phyloP scores from a whole-genome alignment of 176 grass and related monocot genomes.

The Oryza glumipatula region DNA sequence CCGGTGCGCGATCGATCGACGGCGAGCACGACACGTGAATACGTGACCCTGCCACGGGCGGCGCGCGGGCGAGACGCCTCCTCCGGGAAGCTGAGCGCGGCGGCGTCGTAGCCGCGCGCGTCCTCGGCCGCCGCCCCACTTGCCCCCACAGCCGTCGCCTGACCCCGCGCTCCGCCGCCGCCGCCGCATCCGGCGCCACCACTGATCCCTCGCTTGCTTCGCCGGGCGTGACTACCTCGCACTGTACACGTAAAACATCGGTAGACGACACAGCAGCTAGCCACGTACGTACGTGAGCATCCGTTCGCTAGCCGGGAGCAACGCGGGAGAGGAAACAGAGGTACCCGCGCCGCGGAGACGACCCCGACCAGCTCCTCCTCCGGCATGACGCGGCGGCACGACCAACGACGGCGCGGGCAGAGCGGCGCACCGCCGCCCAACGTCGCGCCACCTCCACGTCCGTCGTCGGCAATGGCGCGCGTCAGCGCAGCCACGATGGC shows the following conservation, averaged over 20 bases:
- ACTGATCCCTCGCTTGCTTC: background rate
- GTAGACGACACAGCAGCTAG: background rate
- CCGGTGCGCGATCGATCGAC: background rate
- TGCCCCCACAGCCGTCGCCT: slow-evolving; percentile 70
- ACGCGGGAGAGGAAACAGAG: background rate
- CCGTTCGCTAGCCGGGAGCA: background rate
- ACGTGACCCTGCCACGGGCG: background rate
- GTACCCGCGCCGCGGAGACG: background rate
- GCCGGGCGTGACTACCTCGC: background rate
- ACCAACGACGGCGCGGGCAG: background rate
- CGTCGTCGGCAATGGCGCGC: slow-evolving; percentile 26
- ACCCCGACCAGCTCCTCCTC: background rate
- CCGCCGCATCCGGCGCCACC: too few relatives aligned
- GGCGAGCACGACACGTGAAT: background rate
- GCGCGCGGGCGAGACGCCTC: background rate
- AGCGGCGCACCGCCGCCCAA: background rate
- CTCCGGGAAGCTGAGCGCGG: slow-evolving; percentile 69
- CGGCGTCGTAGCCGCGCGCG: slow-evolving; percentile 61
- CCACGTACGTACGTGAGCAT: background rate
- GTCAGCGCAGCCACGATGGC: slow-evolving; percentile 44
- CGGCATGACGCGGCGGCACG: background rate
- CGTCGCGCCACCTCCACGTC: background rate
- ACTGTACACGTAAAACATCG: background rate
- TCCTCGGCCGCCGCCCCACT: slow-evolving; percentile 61
- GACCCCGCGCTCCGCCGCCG: slow-evolving; percentile 27